Evolutionary conservation across 2,329 filamentous ascomycete species (phyloP), one percentile per base, ranked within the genome.

Genomic region (Fusarium sp.): DNA sequence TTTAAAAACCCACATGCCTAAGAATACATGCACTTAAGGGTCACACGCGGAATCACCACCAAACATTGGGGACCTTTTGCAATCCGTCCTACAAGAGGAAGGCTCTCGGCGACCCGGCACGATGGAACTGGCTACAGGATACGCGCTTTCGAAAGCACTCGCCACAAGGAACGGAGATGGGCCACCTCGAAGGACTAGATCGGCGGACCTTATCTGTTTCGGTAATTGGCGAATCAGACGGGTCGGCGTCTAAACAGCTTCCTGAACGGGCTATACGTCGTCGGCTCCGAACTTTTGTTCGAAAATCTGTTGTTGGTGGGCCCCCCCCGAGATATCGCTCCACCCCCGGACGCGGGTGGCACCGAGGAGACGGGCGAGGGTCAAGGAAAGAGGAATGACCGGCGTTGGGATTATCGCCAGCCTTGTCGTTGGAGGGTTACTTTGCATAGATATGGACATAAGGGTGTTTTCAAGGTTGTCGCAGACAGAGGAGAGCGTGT

Each of bases 271-370:
- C 25, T 18, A 20, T 23, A 10, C 23, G 23, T 25, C 30, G 59
- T 72, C 61, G 62, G 14, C 39, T 50, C 59, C 70, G 68, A 66
- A 67, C 68, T 71, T 71, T 71, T 71, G 68, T 70, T 70, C 54
- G 56, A 27, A 64, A 50, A 64, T 54, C 54, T 69, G 60, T 30
- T 30, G 20, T 20, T 72, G 64, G 67, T 67, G 63, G 34, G 60
- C 23, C 27, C 11, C 27, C 11, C 6, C 37, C 18, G 37, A 37
- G 27, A 37, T 64, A 58, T 45, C 25, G 60, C 45, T 74, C 71
- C 71, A 74, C 71, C 71, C 71, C 71, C 71, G n/a, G 70, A 65
- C 71, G 71, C 71, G 71, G 71, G 71, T 74, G 71, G 71, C 71
- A 74, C 71, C 63, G 71, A 74, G 66, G 34, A 54, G 64, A 68